Evolutionary conservation across 768 basidiomycete species (phyloP), one percentile per base, ranked within the genome.

Genomic region (Auricularia sp.): DNA sequence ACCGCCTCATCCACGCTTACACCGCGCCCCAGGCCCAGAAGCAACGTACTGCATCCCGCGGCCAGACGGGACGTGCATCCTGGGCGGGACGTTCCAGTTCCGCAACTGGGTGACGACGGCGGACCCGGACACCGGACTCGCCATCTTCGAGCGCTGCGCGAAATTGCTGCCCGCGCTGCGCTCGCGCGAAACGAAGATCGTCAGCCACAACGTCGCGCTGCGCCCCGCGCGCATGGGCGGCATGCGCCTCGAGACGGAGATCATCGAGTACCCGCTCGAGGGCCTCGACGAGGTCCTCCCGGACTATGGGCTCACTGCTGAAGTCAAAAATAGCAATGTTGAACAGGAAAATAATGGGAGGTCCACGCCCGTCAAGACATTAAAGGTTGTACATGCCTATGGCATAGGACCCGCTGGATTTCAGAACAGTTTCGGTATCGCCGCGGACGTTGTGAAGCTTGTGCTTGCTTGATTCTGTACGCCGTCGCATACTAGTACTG

Each of bases 21-120:
- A 65, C 47, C 6, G 14, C 7, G 18, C 14, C 21, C 11, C 21
- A 61, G 54, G 66, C n/a, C 68, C 67, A 35, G 71, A 77, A 34
- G 71, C 72, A 6, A 79, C 80, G 2, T 88, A 88, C 72, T 80
- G 87, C 67, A 87, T 88, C 67, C 85, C 87, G 21, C 80, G 87
- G 23, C 80, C 84, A 14, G 76, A 72, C 21, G 56, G 67, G 6
- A 43, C 33, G 14, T 77, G 79, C 39, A 75, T 87, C 62, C 71
- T 85, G 14, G 87, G 87, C 11, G 87, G 87, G 0, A 85, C 81
- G 3, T 84, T 79, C 72, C 73, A 82, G 61, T 66, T 70, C 62
- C 77, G 77, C 67, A 77, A 79, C 66, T 83, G 81, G 80, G 80
- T 84, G 68, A 77, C 78, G 5, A 81, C 83, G 7, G 68, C 80